Evolutionary conservation across 2,329 filamentous ascomycete species (phyloP).

Genomic region (Fusarium sp.): DNA sequence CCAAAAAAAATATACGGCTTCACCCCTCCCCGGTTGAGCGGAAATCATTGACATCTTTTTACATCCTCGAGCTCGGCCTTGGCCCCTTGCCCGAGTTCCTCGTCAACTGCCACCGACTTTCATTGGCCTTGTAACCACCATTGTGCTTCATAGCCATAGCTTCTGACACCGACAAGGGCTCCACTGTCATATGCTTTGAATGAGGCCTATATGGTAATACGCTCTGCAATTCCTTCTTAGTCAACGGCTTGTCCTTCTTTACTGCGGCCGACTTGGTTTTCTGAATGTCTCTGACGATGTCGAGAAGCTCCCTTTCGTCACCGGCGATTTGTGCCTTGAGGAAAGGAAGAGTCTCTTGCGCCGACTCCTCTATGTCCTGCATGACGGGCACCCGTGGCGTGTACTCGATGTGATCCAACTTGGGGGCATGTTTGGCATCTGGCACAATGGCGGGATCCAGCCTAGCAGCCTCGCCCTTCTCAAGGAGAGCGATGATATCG

Average conservation of each 20-base stretch:
- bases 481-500: slow-evolving; percentile 81
- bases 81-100: slow-evolving; percentile 36
- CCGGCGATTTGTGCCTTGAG: slow-evolving; percentile 85
- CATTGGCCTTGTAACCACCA: slow-evolving; percentile 31
- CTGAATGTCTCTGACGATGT: slow-evolving; percentile 71
- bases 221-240: slow-evolving; percentile 42
- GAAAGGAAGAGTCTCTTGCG: slow-evolving; percentile 64
- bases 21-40: not conserved
- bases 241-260: slow-evolving; percentile 40
- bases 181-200: slow-evolving; percentile 48
- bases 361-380: slow-evolving; percentile 68
- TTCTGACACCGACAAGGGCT: slow-evolving; percentile 50
- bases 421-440: slow-evolving; percentile 59
- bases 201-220: slow-evolving; percentile 52
- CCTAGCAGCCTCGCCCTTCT: slow-evolving; percentile 72
- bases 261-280: slow-evolving; percentile 45
- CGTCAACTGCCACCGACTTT: slow-evolving; percentile 42
- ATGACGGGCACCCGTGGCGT: slow-evolving; percentile 80
- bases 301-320: slow-evolving; percentile 75
- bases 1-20: slow-evolving; percentile 12
- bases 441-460: slow-evolving; percentile 74
- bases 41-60: not conserved
- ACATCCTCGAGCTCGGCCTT: slow-evolving; percentile 43
- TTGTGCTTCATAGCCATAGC: slow-evolving; percentile 42
- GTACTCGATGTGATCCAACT: slow-evolving; percentile 72